A percentile compares a stretch with the other conserved stretches of the same genome.
Evolutionary conservation across 2,329 filamentous ascomycete genomes (phyloP).

Genomic region (Monilinia polystroma): DNA sequence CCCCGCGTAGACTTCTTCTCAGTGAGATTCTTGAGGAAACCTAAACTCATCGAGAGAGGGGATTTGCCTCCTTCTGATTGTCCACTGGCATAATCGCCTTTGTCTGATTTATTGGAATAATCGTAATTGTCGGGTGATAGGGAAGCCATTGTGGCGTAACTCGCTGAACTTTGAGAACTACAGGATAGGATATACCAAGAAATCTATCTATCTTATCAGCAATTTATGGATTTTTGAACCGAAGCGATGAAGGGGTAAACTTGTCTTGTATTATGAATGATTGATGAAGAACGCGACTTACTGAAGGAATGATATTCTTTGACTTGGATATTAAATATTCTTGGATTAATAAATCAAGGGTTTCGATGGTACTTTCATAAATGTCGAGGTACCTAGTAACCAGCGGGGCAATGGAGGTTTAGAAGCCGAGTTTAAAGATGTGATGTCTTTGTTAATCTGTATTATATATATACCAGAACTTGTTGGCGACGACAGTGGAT

Average conservation of each 20-base stretch:
- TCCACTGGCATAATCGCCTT: constrained; percentile 38
- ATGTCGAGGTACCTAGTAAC: neutral
- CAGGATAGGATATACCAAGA: neutral
- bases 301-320: neutral
- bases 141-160: constrained; percentile 33
- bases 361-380: neutral
- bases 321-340: neutral
- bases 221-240: neutral
- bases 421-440: neutral
- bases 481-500: neutral
- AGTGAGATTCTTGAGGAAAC: constrained; percentile 64
- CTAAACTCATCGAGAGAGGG: constrained; percentile 49
- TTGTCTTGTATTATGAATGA: neutral
- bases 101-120: constrained; percentile 35
- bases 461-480: neutral
- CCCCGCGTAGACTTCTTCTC: constrained; percentile 79
- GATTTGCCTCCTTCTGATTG: constrained; percentile 40
- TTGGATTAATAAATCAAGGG: neutral
- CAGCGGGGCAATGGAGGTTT: neutral
- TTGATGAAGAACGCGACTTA: constrained; percentile 1
- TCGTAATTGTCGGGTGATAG: constrained; percentile 34
- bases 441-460: no score
- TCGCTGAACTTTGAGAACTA: neutral
- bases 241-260: constrained; percentile 13
- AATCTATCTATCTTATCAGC: constrained; percentile 4